These are phyloP conservation scores for Naganishia sp. DNA, from an alignment of 1,284 basidiomycete species.

Conservation along the genomic window DNA sequence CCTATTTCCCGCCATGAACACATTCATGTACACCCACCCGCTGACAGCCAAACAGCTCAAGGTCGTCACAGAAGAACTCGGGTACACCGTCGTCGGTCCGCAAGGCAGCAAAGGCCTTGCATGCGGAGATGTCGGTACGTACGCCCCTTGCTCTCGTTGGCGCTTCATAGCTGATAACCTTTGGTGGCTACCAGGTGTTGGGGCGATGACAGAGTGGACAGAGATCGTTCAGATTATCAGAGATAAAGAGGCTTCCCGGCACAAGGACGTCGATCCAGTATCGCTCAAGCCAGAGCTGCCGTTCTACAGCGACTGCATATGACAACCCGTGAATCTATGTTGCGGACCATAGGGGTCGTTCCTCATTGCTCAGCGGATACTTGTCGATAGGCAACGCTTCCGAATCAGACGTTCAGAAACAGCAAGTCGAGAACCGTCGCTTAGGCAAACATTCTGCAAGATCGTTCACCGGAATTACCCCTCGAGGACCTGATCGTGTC, in stretches of 20 bases:
- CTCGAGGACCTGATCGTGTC: no score
- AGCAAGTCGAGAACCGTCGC: no score
- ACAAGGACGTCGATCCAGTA: not conserved
- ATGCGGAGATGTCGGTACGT: conserved; percentile 85
- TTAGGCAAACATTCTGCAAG: no score
- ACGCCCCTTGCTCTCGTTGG: not conserved
- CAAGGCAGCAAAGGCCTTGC: conserved; percentile 61
- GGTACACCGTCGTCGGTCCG: conserved; percentile 80
- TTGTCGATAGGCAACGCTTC: no score
- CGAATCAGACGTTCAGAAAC: no score
- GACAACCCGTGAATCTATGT: not conserved
- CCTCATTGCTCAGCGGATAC: not conserved
- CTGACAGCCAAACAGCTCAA: conserved; percentile 79
- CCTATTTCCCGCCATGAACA: conserved; percentile 98
- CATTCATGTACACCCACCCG: conserved; percentile 94
- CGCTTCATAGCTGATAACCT: no score
- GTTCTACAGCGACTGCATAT: conserved; percentile 19
- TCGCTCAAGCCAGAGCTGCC: conserved; percentile 1
- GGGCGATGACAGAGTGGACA: conserved; percentile 90
- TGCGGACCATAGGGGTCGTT: not conserved
- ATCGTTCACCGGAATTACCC: no score
- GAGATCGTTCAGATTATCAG: conserved; percentile 50
- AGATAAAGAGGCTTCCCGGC: conserved; percentile 25
- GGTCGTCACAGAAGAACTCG: conserved; percentile 68
- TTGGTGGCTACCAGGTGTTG: conserved; percentile 62